These are phyloP conservation scores for Acmispon strigosus DNA, from an alignment of 306 rosid genomes.

Conservation along the genomic window DNA sequence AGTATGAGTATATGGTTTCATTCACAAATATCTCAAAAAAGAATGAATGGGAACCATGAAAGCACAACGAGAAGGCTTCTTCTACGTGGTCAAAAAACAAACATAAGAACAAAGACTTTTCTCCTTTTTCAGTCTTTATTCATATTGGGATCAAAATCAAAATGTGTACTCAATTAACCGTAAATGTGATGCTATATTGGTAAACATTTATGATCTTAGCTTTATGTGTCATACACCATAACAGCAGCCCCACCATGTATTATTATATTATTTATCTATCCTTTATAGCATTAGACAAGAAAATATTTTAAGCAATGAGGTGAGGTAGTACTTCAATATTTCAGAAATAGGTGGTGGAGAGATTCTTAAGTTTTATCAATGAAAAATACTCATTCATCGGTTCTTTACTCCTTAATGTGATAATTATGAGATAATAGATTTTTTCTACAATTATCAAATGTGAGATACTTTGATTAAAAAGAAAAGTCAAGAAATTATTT, in stretches of 20 bases:
- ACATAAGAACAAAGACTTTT: neutral
- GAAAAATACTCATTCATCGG: too few relatives aligned
- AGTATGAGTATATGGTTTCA: neutral
- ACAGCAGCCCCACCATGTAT: conserved; percentile 10
- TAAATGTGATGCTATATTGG: conserved; percentile 12
- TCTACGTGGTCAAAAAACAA: neutral
- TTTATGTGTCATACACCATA: conserved; percentile 23
- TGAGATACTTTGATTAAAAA: too few relatives aligned
- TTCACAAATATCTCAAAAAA: conserved; percentile 7
- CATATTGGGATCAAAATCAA: neutral
- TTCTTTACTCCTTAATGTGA: too few relatives aligned
- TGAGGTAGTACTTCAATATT: too few relatives aligned
- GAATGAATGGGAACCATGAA: conserved; percentile 14
- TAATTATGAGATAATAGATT: too few relatives aligned
- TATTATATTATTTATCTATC: too few relatives aligned
- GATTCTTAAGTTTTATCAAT: too few relatives aligned
- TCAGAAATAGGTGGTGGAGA: too few relatives aligned
- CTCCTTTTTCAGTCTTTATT: neutral
- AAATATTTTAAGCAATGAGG: too few relatives aligned
- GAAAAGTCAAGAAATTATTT: too few relatives aligned
- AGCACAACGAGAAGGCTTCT: neutral
- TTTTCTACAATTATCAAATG: too few relatives aligned
- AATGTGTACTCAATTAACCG: conserved; percentile 13
- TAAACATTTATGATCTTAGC: conserved; percentile 24
- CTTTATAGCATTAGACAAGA: too few relatives aligned